Evolutionary conservation across 192 early-diverging fungal genomes (phyloP).

Genomic region (Coemansia nantahalensis): DNA sequence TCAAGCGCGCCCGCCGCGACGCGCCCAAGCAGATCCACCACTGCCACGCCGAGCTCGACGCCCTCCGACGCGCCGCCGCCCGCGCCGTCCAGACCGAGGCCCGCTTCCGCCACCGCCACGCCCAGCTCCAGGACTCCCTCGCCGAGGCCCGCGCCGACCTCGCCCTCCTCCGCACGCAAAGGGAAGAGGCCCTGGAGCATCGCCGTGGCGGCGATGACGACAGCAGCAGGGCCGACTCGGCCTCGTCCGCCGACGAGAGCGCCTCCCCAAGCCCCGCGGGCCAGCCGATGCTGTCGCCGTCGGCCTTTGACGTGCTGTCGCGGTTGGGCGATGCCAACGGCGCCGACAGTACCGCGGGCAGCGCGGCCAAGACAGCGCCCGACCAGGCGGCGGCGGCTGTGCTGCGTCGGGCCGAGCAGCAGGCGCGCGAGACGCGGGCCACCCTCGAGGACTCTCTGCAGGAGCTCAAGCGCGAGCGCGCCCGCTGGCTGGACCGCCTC

Average conservation of each 20-base stretch:
- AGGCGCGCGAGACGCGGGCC: constrained; percentile 10
- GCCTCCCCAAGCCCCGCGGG: not conserved
- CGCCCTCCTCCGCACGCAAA: constrained; percentile 3
- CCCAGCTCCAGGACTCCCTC: constrained; percentile 12
- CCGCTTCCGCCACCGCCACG: constrained; percentile 2
- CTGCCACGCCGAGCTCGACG: constrained; percentile 25
- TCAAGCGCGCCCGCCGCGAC: constrained; percentile 19
- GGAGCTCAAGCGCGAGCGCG: constrained; percentile 19
- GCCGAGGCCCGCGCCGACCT: constrained; percentile 1
- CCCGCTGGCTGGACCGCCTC: constrained; percentile 10
- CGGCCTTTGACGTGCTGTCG: constrained; percentile 6
- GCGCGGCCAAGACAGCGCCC: not conserved
- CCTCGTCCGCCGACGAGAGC: too few relatives aligned
- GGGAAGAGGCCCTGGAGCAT: too few relatives aligned
- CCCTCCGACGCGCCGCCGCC: constrained; percentile 7
- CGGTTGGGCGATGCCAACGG: not conserved
- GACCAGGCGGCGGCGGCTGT: not conserved
- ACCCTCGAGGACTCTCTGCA: constrained; percentile 13
- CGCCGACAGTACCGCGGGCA: too few relatives aligned
- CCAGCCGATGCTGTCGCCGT: not conserved
- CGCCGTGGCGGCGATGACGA: not conserved
- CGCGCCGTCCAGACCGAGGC: constrained; percentile 3
- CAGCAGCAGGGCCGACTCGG: not conserved
- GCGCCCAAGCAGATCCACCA: constrained; percentile 16
- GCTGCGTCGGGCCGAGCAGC: constrained; percentile 10